Conservation (phyloP, 805 yeast genomes). For the Debaryomyces tyrocola region DNA sequence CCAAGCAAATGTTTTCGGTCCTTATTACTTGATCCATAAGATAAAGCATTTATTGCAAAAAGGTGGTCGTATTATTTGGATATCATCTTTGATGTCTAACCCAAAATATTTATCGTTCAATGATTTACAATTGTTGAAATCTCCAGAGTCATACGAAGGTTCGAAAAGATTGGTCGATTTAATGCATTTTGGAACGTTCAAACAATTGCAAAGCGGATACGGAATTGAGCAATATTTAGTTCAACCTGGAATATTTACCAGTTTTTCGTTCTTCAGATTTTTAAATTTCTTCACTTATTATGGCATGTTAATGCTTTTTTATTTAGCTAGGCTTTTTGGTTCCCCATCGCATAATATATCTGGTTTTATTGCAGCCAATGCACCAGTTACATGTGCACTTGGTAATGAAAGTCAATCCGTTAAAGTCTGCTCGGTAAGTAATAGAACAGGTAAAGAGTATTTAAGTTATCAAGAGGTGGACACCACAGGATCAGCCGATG, state of each 20-base stretch:
- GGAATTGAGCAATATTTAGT: conserved; percentile 74
- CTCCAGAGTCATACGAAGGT: conserved; percentile 81
- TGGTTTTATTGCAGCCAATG: conserved; percentile 88
- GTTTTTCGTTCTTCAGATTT: conserved; percentile 74
- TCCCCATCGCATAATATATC: conserved; percentile 86
- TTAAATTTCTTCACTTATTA: conserved; percentile 77
- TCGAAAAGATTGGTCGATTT: conserved; percentile 86
- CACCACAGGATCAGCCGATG: conserved; percentile 62
- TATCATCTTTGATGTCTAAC: conserved; percentile 78
- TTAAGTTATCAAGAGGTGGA: conserved; percentile 58
- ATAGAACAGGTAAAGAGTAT: conserved; percentile 63
- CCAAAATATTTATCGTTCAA: conserved; percentile 71
- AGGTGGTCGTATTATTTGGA: conserved; percentile 78
- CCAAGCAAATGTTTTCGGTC: conserved; percentile 96
- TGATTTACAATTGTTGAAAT: conserved; percentile 69
- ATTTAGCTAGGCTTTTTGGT: conserved; percentile 77
- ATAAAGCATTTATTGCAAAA: conserved; percentile 54
- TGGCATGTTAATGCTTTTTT: conserved; percentile 84
- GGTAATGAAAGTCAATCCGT: conserved; percentile 54
- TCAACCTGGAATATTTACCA: conserved; percentile 93
- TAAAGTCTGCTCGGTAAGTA: conserved; percentile 67
- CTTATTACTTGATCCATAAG: conserved; percentile 77
- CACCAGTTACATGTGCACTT: conserved; percentile 63
- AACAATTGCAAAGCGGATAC: conserved; percentile 42
- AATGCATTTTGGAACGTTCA: conserved; percentile 70